Evolutionary conservation across 2,329 filamentous ascomycete species (phyloP), one percentile per base, ranked within the genome.

Genomic region (Botrytis cinerea): DNA sequence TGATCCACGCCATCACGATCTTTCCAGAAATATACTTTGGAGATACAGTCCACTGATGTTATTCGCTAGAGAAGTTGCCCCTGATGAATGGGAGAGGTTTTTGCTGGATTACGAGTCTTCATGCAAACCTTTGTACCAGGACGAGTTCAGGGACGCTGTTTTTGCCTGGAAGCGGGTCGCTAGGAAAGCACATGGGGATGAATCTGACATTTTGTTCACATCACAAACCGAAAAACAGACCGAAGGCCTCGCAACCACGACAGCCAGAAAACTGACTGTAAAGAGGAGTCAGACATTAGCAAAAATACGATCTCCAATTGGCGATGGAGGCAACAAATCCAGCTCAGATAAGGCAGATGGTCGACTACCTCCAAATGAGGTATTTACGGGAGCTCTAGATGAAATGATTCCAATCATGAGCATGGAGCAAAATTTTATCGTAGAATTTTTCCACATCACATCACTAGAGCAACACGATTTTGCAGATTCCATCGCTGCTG

Each of bases 391-490:
- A 54, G 90, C 93, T 20, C 84, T 98, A 75, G 92, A 96, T 73
- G 94, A 98, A 79, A 89, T 96, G 76, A 84, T 95, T 62, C 93
- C 92, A 9, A 87, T 97, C 73, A 90, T 98, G 74, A 91, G 94
- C 78, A 95, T 95, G 81, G 96, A 99, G 83, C 95, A 99, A 81
- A 98, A 98, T 81, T 99, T 98, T 80, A 86, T 98, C 67, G 91
- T 97, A n/a, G 94, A 97, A 78, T 96, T 98, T 82, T 98, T 98
- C 87, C 95, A 98, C 78, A 90, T 96, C 40, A 93, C 92, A n/a
- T 97, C 94, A 2, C 86, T 95, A 43, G 91, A 94, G 78, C 91
- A 90, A 51, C 83, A 88, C 25, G 95, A 98, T 80, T 98, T 98
- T 80, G 87, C 92, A 1, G 96, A 98, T 76, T 88, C 91, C 4